These are phyloP conservation scores for Acer negundo DNA, from an alignment of 345 rosid species.

Conservation along the genomic window DNA sequence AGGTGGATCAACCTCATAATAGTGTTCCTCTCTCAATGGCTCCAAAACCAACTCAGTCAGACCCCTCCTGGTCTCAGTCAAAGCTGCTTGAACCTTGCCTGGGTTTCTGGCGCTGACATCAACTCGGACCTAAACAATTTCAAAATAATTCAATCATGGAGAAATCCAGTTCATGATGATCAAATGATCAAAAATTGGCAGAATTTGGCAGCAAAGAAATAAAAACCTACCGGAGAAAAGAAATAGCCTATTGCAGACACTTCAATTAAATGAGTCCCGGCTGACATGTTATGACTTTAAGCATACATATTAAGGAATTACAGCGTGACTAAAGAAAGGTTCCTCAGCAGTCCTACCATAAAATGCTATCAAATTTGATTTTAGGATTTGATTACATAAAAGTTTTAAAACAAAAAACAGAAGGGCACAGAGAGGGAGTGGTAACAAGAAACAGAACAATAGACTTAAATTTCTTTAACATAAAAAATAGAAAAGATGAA, in stretches of 20 bases:
- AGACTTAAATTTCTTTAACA: not conserved
- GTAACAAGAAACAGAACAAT: not conserved
- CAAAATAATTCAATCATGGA: constrained; percentile 16
- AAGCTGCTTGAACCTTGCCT: constrained; percentile 91
- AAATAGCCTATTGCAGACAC: constrained; percentile 81
- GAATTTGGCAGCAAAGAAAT: not conserved
- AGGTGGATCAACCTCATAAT: constrained; percentile 68
- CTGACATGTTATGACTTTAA: constrained; percentile 78
- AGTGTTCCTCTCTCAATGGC: constrained; percentile 78
- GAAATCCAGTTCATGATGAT: constrained; percentile 1
- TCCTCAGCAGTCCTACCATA: constrained; percentile 12
- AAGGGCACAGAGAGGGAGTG: not conserved
- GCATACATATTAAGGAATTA: constrained; percentile 52
- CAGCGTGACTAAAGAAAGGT: constrained; percentile 8
- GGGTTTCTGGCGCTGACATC: constrained; percentile 97
- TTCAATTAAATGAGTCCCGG: constrained; percentile 97
- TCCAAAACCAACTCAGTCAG: constrained; percentile 85
- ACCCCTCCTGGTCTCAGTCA: constrained; percentile 89
- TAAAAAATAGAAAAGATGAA: not conserved
- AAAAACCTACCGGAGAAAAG: constrained; percentile 84
- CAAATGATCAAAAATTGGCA: constrained; percentile 11
- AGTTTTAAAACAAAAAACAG: not conserved
- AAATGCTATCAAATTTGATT: constrained; percentile 1
- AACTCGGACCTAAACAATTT: constrained; percentile 70
- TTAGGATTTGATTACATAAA: not conserved